Conservation (phyloP, 352 stramenopile species). For the Pythium aphanidermatum region DNA sequence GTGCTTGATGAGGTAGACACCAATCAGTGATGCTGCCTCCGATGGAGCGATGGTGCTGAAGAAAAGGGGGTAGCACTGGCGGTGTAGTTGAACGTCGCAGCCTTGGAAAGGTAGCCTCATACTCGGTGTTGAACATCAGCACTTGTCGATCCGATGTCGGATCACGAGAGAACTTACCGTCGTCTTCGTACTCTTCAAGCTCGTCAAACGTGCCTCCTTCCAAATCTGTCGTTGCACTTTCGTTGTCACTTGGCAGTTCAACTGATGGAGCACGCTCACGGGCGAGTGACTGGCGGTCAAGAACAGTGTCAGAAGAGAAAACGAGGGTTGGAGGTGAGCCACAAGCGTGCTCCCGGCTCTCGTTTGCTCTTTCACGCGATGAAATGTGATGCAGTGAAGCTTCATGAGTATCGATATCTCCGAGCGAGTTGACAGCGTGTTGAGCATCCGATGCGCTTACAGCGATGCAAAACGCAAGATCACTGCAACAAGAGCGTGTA, state of each 20-base stretch:
- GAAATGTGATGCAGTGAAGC: constrained; percentile 1
- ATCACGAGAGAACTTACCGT: neutral
- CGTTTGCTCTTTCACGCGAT: constrained; percentile 1
- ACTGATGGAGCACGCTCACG: constrained; percentile 23
- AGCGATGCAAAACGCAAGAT: constrained; percentile 49
- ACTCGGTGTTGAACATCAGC: neutral
- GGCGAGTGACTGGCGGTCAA: constrained; percentile 41
- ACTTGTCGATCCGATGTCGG: neutral
- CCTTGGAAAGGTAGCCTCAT: neutral
- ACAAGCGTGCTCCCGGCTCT: neutral
- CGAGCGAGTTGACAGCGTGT: constrained; percentile 28
- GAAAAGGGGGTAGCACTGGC: constrained; percentile 11
- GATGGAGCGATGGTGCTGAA: constrained; percentile 12
- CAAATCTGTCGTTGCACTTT: constrained; percentile 2
- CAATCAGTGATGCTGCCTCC: constrained; percentile 18
- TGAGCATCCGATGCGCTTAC: constrained; percentile 36
- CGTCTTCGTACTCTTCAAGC: neutral
- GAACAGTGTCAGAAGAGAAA: constrained; percentile 39
- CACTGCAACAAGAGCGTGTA: constrained; percentile 12
- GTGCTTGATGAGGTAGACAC: constrained; percentile 4
- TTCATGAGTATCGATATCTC: constrained; percentile 1
- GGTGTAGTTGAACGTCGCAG: constrained; percentile 1
- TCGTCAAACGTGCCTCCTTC: constrained; percentile 2
- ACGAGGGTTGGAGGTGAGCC: constrained; percentile 30
- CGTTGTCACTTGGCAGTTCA: constrained; percentile 14